Evolutionary conservation across 768 basidiomycete genomes (phyloP), one percentile per base, ranked within the genome.

Genomic region (Lyophyllum semitale): DNA sequence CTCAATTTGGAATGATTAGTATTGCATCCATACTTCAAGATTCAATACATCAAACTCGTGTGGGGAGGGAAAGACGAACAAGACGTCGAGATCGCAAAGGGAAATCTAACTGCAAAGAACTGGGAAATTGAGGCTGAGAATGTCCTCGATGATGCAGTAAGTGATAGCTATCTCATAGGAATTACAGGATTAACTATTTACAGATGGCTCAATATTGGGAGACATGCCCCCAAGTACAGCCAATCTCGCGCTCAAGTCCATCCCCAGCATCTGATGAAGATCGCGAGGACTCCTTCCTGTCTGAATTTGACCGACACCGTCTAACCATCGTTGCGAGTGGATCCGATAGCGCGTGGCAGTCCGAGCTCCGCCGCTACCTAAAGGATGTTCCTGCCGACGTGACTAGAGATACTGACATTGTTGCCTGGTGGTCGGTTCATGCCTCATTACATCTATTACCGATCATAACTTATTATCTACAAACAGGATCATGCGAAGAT

Each of bases 11-110:
- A 30, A 25, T 22, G 8, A 11, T n/a, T 25, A 69, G 68, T 63
- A 7, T 51, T 71, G 8, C 69, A 73, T 47, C 71, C 65, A 0
- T 73, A 69, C 48, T 71, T 61, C 55, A 72, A 71, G 22, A 53
- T 71, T 0, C 12, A 40, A 0, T 72, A 68, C 49, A 66, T 67
- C 4, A 26, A 64, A 41, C 17, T 59, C 22, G 27, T 32, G 1
- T 71, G 70, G 68, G 68, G 70, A 7, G 61, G 70, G 0, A 32
- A 48, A 0, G 40, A 62, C 0, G 70, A 71, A 35, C 67, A 71
- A 20, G 53, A 40, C 8, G 51, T 7, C 0, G 57, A 62, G 44
- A 48, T 55, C 27, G 51, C 40, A 22, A 49, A 13, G 5, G 59
- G 62, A 13, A 60, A 63, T 33, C n/a, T 22, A 15, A 2, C 58